Percentiles rank a stretch among this genome's conserved stretches.
phyloP scores from a whole-genome alignment of 371 early-diverging fungal species.

The Conidiobolus incongruus region DNA sequence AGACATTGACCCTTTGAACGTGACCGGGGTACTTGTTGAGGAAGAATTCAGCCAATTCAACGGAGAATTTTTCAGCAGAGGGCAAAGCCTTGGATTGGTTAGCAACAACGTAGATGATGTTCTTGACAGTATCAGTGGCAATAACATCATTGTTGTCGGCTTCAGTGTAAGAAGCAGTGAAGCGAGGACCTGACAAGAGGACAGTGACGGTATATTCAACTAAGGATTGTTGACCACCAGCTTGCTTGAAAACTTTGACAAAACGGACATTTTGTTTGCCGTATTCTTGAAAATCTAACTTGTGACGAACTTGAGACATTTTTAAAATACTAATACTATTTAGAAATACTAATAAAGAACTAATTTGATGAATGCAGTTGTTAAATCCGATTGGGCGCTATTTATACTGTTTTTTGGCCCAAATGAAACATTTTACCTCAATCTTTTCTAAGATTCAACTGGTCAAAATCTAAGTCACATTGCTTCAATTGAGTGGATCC shows the following conservation, averaged over 20 bases:
- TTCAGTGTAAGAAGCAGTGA: constrained; percentile 28
- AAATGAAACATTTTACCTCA: no score
- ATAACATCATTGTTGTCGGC: constrained; percentile 49
- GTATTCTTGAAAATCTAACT: background rate
- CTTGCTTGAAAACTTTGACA: background rate
- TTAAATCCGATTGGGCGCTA: no score
- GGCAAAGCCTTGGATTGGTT: constrained; percentile 43
- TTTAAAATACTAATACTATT: no score
- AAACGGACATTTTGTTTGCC: background rate
- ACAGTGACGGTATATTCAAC: constrained; percentile 1
- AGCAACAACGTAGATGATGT: constrained; percentile 56
- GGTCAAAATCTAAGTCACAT: no score
- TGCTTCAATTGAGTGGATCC: no score
- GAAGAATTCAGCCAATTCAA: constrained; percentile 42
- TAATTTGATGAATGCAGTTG: no score
- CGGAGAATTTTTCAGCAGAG: constrained; percentile 47
- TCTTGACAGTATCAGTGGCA: constrained; percentile 61
- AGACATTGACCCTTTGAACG: constrained; percentile 39
- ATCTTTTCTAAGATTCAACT: no score
- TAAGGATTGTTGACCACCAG: background rate
- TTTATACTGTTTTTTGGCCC: no score
- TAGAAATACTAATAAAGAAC: no score
- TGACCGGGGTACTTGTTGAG: constrained; percentile 37
- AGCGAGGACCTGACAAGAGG: background rate
- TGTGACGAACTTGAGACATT: no score